These are phyloP conservation scores for Sporopachydermia lactativora DNA, from an alignment of 805 yeast genomes.

Conservation along the genomic window DNA sequence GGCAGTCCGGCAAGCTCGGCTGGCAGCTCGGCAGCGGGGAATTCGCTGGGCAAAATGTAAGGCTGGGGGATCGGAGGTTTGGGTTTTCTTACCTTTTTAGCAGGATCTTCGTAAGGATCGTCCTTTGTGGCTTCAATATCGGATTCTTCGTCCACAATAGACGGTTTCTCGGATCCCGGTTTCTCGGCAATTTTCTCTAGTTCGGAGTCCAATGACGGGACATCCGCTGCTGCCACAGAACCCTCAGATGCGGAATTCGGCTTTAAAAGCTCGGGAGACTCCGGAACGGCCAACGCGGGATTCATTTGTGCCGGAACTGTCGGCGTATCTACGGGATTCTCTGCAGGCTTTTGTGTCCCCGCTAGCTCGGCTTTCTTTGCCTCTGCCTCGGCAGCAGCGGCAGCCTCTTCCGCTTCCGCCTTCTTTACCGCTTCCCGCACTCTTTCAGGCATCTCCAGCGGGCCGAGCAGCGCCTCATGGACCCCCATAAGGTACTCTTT, in stretches of 20 bases:
- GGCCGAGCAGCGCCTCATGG: slow-evolving; percentile 93
- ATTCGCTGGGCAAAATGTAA: slow-evolving; percentile 46
- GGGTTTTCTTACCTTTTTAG: slow-evolving; percentile 16
- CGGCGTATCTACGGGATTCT: neutral
- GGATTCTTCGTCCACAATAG: slow-evolving; percentile 9
- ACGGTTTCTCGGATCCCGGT: slow-evolving; percentile 8
- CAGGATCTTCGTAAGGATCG: slow-evolving; percentile 18
- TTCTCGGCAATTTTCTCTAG: slow-evolving; percentile 7
- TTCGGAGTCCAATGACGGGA: slow-evolving; percentile 2
- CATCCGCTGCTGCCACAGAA: no score
- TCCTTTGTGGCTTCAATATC: slow-evolving; percentile 13
- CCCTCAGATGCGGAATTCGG: neutral
- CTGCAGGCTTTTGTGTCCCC: neutral
- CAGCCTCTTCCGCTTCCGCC: slow-evolving; percentile 2
- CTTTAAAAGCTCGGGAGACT: neutral
- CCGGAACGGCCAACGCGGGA: neutral
- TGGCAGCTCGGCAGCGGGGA: slow-evolving; percentile 39
- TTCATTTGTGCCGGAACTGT: neutral
- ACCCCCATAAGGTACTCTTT: slow-evolving; percentile 85
- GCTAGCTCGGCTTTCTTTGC: slow-evolving; percentile 5
- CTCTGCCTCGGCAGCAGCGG: slow-evolving; percentile 5
- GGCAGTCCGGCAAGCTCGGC: slow-evolving; percentile 34
- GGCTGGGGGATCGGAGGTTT: slow-evolving; percentile 43
- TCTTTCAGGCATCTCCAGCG: slow-evolving; percentile 41
- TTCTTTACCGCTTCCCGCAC: slow-evolving; percentile 12